These are phyloP conservation scores for Amylocystis lapponica DNA, from an alignment of 768 basidiomycete species.

Conservation along the genomic window DNA sequence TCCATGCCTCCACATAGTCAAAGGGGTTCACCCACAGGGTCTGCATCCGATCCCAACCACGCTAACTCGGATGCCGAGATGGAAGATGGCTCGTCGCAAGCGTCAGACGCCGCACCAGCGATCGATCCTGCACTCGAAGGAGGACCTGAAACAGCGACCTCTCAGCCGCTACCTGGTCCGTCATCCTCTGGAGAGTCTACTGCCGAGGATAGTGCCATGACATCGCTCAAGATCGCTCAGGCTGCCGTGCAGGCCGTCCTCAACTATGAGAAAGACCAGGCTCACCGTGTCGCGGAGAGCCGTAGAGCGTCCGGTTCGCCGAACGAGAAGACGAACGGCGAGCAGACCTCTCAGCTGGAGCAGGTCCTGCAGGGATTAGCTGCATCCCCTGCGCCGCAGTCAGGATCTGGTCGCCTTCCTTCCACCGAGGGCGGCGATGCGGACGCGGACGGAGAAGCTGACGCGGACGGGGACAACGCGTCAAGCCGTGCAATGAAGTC, in stretches of 20 bases:
- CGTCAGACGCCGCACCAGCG: constrained; percentile 16
- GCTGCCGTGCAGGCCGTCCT: constrained; percentile 30
- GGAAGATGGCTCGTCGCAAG: constrained; percentile 4
- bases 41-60: constrained; percentile 4
- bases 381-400: background rate
- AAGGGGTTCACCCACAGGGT: constrained; percentile 1
- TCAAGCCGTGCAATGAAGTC: background rate
- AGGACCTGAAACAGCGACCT: too few relatives aligned
- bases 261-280: constrained; percentile 24
- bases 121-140: constrained; percentile 35
- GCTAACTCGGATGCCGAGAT: constrained; percentile 3
- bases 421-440: background rate
- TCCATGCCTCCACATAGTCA: background rate
- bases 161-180: background rate
- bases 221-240: constrained; percentile 2
- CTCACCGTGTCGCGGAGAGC: too few relatives aligned
- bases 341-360: background rate
- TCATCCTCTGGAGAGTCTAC: background rate
- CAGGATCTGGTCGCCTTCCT: background rate
- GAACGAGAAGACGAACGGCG: background rate
- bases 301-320: too few relatives aligned
- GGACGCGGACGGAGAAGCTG: constrained; percentile 5
- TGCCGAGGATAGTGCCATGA: background rate
- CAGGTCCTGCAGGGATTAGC: background rate
- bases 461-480: constrained; percentile 1